Evolutionary conservation across 2,329 filamentous ascomycete species (phyloP).

Genomic region (Exophiala oligosperma): DNA sequence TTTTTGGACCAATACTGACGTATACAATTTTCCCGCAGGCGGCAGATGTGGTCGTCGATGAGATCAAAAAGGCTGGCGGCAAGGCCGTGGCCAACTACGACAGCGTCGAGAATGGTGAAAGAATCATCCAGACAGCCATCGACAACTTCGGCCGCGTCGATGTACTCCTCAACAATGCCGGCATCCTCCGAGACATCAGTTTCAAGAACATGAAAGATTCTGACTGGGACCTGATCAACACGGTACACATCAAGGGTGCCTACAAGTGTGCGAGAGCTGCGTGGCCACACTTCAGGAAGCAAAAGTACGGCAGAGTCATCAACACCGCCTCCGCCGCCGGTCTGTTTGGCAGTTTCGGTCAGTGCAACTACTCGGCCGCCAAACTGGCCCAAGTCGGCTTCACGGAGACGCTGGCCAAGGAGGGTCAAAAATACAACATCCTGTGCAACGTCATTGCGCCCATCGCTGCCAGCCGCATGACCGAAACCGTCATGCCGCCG

Average conservation of each 20-base stretch:
- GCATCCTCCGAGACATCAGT: constrained; percentile 89
- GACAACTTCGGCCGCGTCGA: constrained; percentile 70
- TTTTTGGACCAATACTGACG: constrained; percentile 56
- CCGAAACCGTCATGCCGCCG: constrained; percentile 91
- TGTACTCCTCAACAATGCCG: constrained; percentile 95
- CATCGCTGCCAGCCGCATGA: constrained; percentile 94
- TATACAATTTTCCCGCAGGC: constrained; percentile 55
- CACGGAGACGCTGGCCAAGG: constrained; percentile 96
- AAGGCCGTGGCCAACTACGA: constrained; percentile 98
- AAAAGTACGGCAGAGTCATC: constrained; percentile 96
- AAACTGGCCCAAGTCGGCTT: constrained; percentile 96
- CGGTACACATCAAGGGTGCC: constrained; percentile 86
- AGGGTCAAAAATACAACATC: constrained; percentile 98
- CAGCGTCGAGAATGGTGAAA: constrained; percentile 76
- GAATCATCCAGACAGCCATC: constrained; percentile 72
- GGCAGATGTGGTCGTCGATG: constrained; percentile 50
- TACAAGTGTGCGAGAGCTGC: constrained; percentile 95
- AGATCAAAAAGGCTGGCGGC: constrained; percentile 75
- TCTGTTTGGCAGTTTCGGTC: constrained; percentile 92
- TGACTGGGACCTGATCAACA: constrained; percentile 95
- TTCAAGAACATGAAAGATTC: constrained; percentile 99
- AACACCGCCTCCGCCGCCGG: constrained; percentile 96
- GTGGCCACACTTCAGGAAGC: constrained; percentile 97
- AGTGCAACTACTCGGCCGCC: constrained; percentile 95
- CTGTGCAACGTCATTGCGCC: constrained; percentile 92